Evolutionary conservation across 2,329 filamentous ascomycete species (phyloP).

Genomic region (Pseudogymnoascus destructans): DNA sequence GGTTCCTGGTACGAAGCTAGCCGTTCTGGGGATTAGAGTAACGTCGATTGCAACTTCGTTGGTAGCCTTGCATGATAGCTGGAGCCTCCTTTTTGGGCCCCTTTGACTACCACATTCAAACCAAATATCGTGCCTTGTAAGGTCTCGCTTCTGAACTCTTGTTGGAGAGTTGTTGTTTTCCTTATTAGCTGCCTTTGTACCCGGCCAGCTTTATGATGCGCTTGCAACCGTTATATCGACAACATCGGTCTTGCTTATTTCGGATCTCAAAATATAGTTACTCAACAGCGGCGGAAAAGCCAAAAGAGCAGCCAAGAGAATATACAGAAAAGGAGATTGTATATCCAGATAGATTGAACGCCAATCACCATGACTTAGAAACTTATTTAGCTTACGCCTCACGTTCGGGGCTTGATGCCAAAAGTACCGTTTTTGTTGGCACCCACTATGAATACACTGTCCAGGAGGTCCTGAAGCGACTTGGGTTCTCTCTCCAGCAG

Average conservation of each 20-base stretch:
- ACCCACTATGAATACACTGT: slow-evolving; percentile 68
- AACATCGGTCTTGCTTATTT: not conserved
- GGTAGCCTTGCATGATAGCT: slow-evolving; percentile 2
- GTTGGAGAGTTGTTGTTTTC: not conserved
- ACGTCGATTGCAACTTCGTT: not conserved
- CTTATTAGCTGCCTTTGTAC: not conserved
- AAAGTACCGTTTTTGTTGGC: slow-evolving; percentile 52
- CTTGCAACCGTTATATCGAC: not conserved
- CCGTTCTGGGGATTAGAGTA: not conserved
- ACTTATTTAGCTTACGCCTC: slow-evolving; percentile 53
- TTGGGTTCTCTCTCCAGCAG: slow-evolving; percentile 52
- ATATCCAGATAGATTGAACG: slow-evolving; percentile 35
- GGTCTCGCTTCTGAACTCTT: not conserved
- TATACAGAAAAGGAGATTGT: slow-evolving; percentile 19
- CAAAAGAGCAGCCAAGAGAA: not conserved
- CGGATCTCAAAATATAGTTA: not conserved
- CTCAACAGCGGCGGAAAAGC: slow-evolving; percentile 8
- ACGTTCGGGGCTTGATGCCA: slow-evolving; percentile 39
- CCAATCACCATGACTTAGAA: slow-evolving; percentile 47
- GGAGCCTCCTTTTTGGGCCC: not conserved
- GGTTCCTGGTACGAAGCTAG: not conserved
- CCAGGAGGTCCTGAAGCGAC: slow-evolving; percentile 38
- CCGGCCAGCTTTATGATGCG: not conserved
- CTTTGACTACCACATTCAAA: not conserved
- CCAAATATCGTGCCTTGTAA: not conserved